Percentiles rank a stretch among this genome's conserved stretches.
phyloP scores from a whole-genome alignment of 2,329 filamentous ascomycete species.

The Reticulascus tulasneorum region DNA sequence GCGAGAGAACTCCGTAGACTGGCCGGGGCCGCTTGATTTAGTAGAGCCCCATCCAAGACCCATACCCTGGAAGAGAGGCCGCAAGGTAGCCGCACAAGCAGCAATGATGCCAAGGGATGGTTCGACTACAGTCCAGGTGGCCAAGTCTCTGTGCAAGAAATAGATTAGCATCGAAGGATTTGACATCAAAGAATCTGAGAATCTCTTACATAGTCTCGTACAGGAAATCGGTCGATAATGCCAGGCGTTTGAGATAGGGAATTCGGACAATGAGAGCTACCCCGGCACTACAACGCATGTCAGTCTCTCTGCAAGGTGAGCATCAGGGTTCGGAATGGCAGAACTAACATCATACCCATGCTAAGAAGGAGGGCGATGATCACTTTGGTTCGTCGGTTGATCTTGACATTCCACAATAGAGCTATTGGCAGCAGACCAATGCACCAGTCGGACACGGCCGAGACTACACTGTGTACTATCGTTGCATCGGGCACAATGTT shows the following conservation, averaged over 20 bases:
- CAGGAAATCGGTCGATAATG: conserved; percentile 23
- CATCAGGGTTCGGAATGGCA: neutral
- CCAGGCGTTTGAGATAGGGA: conserved; percentile 23
- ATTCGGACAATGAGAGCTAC: conserved; percentile 34
- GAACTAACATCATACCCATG: conserved; percentile 44
- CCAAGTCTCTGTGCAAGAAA: conserved; percentile 22
- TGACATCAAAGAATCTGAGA: neutral
- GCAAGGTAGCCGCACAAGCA: conserved; percentile 24
- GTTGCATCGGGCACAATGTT: conserved; percentile 37
- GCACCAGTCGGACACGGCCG: conserved; percentile 42
- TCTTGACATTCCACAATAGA: conserved; percentile 47
- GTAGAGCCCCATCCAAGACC: conserved; percentile 17
- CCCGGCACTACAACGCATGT: conserved; percentile 34
- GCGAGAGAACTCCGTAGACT: no score
- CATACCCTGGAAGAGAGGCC: conserved; percentile 25
- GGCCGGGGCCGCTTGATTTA: conserved; percentile 11
- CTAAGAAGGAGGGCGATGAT: conserved; percentile 42
- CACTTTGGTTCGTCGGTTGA: conserved; percentile 42
- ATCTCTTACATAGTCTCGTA: conserved; percentile 26
- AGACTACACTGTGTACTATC: conserved; percentile 41
- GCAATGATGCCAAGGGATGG: conserved; percentile 29
- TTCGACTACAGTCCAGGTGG: conserved; percentile 26
- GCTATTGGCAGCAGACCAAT: conserved; percentile 46
- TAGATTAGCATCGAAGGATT: neutral
- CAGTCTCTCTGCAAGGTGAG: conserved; percentile 1